Base-by-base conservation (phyloP, 306 rosid species). In the Trifolium subterraneum region DNA sequence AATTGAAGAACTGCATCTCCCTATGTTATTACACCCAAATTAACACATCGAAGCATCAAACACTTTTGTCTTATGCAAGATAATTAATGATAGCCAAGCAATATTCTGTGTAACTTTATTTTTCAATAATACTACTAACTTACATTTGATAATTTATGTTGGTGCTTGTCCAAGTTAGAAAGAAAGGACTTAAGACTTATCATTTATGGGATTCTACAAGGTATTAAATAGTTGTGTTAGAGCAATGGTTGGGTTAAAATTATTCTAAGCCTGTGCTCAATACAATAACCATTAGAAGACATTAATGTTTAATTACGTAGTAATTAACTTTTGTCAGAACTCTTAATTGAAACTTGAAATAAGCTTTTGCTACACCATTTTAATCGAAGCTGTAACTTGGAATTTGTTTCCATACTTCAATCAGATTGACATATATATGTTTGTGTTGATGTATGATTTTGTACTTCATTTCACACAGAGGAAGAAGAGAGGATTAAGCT, bases 401-500 rank as follows among this genome's bases (percentile, higher is more conserved):
- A 38, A 80, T 61, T 42, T 45, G 39, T 59, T 80, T 70, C 19
- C 11, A 4, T 15, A 33, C 60, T 51, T 75, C 52, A 39, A 45
- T 71, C 25, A 8, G 61, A 18, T 2, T 71, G 51, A 16, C 27
- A 18, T 48, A 39, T 50, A 13, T 69, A 18, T 47, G 35, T 23
- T 56, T 56, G 67, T 72, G 20, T 39, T 80, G 70, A 79, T 52
- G 19, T 61, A n/a, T 45, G 23, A 48, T 78, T 78, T 20, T 33
- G 59, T 52, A 18, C 66, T 80, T 52, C 48, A 55, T 55, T 69
- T 75, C 35, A 14, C 50, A 7, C 36, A 93, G 98, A 86, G 90
- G 98, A 93, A 87, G 87, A 84, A 63, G 92, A 84, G 82, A 89
- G 98, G 83, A 93, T 93, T 58, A 86, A 4, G 71, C 84, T 31